These are phyloP conservation scores for Sphagnurus paluster DNA, from an alignment of 1,284 basidiomycete genomes.

Conservation along the genomic window DNA sequence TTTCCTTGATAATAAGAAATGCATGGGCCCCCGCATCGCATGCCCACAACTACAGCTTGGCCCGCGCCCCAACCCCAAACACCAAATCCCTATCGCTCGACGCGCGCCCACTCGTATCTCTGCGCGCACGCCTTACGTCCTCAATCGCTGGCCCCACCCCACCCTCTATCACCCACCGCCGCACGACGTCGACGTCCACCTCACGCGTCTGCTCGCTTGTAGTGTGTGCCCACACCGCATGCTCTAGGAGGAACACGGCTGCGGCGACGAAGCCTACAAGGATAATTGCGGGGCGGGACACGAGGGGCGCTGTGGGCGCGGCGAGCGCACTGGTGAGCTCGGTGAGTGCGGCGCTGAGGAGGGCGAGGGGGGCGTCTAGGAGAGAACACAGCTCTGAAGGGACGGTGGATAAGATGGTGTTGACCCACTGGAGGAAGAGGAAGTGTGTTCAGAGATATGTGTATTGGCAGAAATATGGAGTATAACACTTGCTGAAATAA, in stretches of 20 bases:
- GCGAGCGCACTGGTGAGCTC: constrained; percentile 37
- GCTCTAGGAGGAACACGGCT: constrained; percentile 59
- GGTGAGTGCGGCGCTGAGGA: constrained; percentile 37
- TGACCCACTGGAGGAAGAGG: constrained; percentile 50
- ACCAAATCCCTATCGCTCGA: no score
- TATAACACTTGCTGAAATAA: constrained; percentile 29
- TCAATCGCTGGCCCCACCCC: constrained; percentile 41
- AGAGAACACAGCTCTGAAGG: constrained; percentile 30
- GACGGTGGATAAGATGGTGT: constrained; percentile 41
- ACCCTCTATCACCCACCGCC: constrained; percentile 58
- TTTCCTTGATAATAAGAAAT: no score
- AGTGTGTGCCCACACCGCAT: constrained; percentile 56
- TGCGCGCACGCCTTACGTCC: constrained; percentile 42
- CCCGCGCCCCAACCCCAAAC: no score
- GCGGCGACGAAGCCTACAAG: constrained; percentile 55
- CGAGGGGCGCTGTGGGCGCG: constrained; percentile 40
- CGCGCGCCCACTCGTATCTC: no score
- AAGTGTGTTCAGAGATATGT: constrained; percentile 1
- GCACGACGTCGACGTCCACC: constrained; percentile 53
- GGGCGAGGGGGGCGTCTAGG: constrained; percentile 28
- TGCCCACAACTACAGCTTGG: no score
- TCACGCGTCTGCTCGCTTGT: constrained; percentile 31
- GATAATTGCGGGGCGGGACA: constrained; percentile 57
- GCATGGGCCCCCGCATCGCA: no score
- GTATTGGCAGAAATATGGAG: background rate